Evolutionary conservation across 2,329 filamentous ascomycete genomes (phyloP), one percentile per base, ranked within the genome.

Genomic region (Epichloe typhina): DNA sequence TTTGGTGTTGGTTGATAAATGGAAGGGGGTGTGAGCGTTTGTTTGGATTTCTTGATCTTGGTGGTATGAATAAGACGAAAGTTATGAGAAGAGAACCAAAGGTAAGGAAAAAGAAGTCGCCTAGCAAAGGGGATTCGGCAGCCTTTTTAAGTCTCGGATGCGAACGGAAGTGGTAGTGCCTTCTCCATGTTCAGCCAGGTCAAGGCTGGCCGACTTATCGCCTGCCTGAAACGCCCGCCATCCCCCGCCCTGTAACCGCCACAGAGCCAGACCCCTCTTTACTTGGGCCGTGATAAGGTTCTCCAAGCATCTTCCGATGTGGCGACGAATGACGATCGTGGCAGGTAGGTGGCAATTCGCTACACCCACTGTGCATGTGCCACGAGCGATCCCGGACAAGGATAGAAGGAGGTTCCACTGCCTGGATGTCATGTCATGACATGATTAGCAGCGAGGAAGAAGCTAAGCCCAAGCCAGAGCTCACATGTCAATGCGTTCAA

Each of bases 281-380:
- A 35, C 38, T 41, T 31, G 19, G 36, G 46, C 46, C 36, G 38
- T 41, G 26, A 48, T 23, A 46, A 35, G 42, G 49, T 43, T 51
- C 49, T n/a, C 35, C 31, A 48, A 38, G 45, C 52, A 31, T 51
- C 45, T 33, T 17, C 17, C 7, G 38, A 17, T 43, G 52, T 51
- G 46, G 52, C 50, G 42, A 50, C 52, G 52, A 50, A 49, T 53
- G 37, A 52, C 39, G 47, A 12, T 43, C 40, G 15, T 40, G 37
- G 46, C 19, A 47, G 15, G 26, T 31, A 31, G 31, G 31, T 9
- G 6, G 23, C 26, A 17, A 17, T 17, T 17, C 17, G 17, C 7
- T 31, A 31, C 9, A 31, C 31, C 26, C 26, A 31, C 26, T 4
- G 15, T 44, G 1, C 23, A 44, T 33, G 42, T 44, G 42, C 7